phyloP scores from a whole-genome alignment of 306 rosid genomes.

The Glycine tomentella region DNA sequence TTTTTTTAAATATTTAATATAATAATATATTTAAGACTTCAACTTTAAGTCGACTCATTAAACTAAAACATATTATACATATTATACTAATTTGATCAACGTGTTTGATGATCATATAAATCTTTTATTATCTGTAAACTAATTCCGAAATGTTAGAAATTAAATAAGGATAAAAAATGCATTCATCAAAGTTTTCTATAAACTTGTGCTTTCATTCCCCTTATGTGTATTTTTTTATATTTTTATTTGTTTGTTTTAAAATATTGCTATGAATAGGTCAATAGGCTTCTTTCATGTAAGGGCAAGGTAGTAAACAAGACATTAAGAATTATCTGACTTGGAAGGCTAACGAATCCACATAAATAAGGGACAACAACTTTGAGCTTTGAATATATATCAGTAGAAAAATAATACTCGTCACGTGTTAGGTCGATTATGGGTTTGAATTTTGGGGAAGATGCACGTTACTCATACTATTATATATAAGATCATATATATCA shows the following conservation, averaged over 20 bases:
- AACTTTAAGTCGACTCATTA: too few relatives aligned
- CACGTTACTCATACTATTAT: conserved; percentile 33
- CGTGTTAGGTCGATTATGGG: conserved; percentile 51
- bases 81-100: too few relatives aligned
- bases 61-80: too few relatives aligned
- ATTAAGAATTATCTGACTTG: conserved; percentile 4
- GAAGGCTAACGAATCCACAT: not conserved
- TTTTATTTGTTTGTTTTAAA: not conserved
- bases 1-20: too few relatives aligned
- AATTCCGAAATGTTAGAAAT: not conserved
- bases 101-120: too few relatives aligned
- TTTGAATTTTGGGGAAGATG: conserved; percentile 35
- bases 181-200: too few relatives aligned
- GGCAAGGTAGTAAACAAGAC: not conserved
- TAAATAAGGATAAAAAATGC: too few relatives aligned
- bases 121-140: too few relatives aligned
- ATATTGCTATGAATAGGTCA: not conserved
- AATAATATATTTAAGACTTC: too few relatives aligned
- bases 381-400: not conserved
- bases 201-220: not conserved
- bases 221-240: not conserved
- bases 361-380: conserved; percentile 13
- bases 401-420: conserved; percentile 38
- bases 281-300: too few relatives aligned
- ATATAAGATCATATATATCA: not conserved